These are phyloP conservation scores for Simmondsia chinensis DNA, from an alignment of 148 eudicot genomes.

Conservation along the genomic window DNA sequence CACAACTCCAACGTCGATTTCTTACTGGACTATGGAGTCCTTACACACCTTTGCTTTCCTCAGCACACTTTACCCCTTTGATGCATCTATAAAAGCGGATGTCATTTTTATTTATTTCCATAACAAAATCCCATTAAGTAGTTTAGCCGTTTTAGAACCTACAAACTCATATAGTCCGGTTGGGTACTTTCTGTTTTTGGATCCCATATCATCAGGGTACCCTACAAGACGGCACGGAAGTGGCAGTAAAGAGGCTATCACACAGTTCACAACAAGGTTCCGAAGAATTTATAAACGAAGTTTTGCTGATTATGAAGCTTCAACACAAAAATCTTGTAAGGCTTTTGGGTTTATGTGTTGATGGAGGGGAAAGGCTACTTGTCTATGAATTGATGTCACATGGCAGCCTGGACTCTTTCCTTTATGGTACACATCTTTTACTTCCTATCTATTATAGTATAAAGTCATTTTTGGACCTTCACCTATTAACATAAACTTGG, in stretches of 20 bases:
- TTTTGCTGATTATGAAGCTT: slow-evolving; percentile 20
- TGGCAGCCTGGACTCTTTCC: slow-evolving; percentile 23
- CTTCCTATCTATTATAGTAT: neutral
- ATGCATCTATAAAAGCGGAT: too few species aligned
- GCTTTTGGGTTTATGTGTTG: slow-evolving; percentile 31
- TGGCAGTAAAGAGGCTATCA: slow-evolving; percentile 39
- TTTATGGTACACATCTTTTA: slow-evolving; percentile 20
- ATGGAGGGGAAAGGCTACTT: slow-evolving; percentile 22
- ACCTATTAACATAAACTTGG: too few species aligned
- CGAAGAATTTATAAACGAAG: slow-evolving; percentile 33
- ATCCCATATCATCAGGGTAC: slow-evolving; percentile 17
- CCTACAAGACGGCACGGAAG: slow-evolving; percentile 18
- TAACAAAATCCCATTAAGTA: too few species aligned
- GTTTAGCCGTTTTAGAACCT: too few species aligned
- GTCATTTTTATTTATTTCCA: too few species aligned
- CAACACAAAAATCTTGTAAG: slow-evolving; percentile 43
- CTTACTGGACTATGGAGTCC: too few species aligned
- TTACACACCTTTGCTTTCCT: too few species aligned
- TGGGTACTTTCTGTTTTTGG: neutral
- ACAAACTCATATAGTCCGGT: too few species aligned
- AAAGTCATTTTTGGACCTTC: neutral
- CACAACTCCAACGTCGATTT: too few species aligned
- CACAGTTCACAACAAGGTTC: slow-evolving; percentile 29
- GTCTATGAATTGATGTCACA: slow-evolving; percentile 31
- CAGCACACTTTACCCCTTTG: too few species aligned